Evolutionary conservation across 805 yeast species (phyloP), one percentile per base, ranked within the genome.

Genomic region (Helenozyma rhizophorensis): DNA sequence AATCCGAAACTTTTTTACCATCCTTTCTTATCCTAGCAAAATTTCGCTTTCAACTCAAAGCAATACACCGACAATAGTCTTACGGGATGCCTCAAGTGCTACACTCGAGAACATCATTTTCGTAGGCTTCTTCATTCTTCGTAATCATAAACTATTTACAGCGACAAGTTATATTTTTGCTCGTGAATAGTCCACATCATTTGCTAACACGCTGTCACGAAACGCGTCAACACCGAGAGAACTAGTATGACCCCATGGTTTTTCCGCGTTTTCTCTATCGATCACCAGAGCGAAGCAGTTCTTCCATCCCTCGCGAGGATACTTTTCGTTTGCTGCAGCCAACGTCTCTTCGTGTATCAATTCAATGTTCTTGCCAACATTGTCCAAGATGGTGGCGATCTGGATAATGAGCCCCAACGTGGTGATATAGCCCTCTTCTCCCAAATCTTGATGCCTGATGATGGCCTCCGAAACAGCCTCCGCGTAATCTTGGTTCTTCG

Each of bases 241-340:
- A 36, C 53, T 47, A n/a, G 65, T 58, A 34, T 58, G 65, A 15
- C 63, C 60, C 63, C 65, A 58, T 9, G 65, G 65, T 34, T 58
- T 58, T 19, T 34, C 16, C 9, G 34, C 19, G 37, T 56, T 58
- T 32, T 58, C 65, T 13, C 44, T 45, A 33, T 58, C 62, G 26
- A 58, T 56, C 11, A 57, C 60, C 2, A 15, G 39, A 6, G 62
- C 61, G 44, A 58, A 58, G 34, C 65, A 58, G 5, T 35, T 36
- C 16, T 43, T 29, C 65, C 63, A 58, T 9, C 60, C 60, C 4
- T 46, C 50, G 27, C 63, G 36, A 6, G 53, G 33, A 29, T 43
- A 56, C 30, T 42, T 32, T 30, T 40, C 38, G 39, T 58, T 58
- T 17, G 51, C 48, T 4, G 40, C 47, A 37, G 52, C 53, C 25